Conservation (phyloP, 2,329 filamentous ascomycete species). For the Metarhizium guizhouense region DNA sequence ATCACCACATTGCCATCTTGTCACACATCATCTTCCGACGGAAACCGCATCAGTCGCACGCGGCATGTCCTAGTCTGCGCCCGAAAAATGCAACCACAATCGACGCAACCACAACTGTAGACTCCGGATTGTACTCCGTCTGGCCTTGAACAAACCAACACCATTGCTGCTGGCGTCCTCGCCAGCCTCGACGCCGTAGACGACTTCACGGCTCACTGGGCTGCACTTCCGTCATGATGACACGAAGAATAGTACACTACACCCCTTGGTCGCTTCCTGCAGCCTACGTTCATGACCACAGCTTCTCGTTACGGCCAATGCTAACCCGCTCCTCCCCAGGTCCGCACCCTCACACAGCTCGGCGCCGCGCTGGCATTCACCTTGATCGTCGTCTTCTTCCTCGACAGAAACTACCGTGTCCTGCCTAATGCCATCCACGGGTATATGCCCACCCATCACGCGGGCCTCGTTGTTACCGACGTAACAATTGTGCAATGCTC, state of each 20-base stretch:
- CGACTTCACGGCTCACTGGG: background rate
- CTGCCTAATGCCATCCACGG: conserved; percentile 79
- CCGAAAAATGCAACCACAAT: background rate
- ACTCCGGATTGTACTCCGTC: background rate
- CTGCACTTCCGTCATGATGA: conserved; percentile 16
- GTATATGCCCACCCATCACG: conserved; percentile 77
- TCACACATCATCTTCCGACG: background rate
- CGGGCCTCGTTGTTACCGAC: conserved; percentile 79
- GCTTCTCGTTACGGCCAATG: background rate
- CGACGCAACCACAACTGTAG: background rate
- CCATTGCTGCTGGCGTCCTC: background rate
- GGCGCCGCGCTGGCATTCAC: conserved; percentile 55
- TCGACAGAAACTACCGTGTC: conserved; percentile 83
- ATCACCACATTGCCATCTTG: background rate
- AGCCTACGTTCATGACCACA: background rate
- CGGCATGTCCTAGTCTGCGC: background rate
- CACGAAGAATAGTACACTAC: conserved; percentile 27
- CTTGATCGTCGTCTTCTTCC: conserved; percentile 65
- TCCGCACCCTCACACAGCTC: conserved; percentile 68
- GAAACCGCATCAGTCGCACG: background rate
- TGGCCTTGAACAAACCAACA: background rate
- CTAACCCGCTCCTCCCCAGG: conserved; percentile 25
- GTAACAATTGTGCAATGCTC: conserved; percentile 72
- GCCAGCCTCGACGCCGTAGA: background rate
- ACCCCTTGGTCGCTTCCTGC: background rate